Evolutionary conservation across 257 asterid genomes (phyloP), one percentile per base, ranked within the genome.

Genomic region (Plantago ovata): DNA sequence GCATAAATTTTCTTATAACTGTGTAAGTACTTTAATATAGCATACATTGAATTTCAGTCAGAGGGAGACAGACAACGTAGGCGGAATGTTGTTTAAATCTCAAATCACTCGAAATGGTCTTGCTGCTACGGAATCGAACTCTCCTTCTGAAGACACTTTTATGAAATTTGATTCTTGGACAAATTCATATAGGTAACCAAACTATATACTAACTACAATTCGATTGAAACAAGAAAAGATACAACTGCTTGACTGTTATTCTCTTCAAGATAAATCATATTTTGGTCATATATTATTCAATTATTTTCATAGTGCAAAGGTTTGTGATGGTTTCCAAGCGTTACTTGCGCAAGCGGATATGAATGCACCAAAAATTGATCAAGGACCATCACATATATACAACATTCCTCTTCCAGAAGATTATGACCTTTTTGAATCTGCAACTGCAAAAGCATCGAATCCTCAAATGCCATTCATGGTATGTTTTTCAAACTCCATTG

Each of bases 161-260:
- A 73, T 64, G 80, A 71, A 73, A 22, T 70, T 67, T 51, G 82
- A 76, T 60, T 78, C 76, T 38, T 74, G 86, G 83, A 66, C 58
- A 23, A 72, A 73, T 52, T 72, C 81, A 8, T 74, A 61, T 23
- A 66, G 75, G 83, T 79, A 11, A 58, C 5, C 24, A 15, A 33
- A 21, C 38, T 49, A 9, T 32, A 6, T 48, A 19, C 21, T 16
- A 19, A 9, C 14, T 49, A 12, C 32, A 5, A 2, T 24, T 24
- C 32, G 5, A 24, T 24, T 24, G 32, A 24, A 24, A 24, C 2
- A 24, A 24, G 32, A n/a, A 24, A 24, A 24, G 32, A 24, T 24
- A 24, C 32, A 2, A 24, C 5, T 24, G 32, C 32, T 24, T 24
- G 5, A 24, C 32, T 24, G 32, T 24, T 24, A n/a, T 24, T 5